These are phyloP conservation scores for Talaromyces borbonicus DNA, from an alignment of 495 filamentous ascomycete species.

Conservation along the genomic window DNA sequence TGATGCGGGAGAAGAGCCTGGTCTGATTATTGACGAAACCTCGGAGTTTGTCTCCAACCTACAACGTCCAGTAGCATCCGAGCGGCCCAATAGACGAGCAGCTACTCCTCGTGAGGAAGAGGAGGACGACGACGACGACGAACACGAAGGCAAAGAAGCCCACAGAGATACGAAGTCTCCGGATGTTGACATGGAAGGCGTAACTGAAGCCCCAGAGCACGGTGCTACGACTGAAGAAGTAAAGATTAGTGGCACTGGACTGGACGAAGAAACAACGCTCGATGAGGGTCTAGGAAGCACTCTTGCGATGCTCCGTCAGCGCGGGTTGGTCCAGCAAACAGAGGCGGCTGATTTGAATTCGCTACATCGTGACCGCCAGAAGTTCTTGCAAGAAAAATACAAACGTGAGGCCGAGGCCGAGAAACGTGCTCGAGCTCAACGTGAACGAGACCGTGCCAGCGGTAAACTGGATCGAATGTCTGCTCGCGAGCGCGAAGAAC, in stretches of 20 bases:
- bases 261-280: conserved; percentile 76
- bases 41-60: conserved; percentile 88
- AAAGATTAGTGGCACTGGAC: conserved; percentile 54
- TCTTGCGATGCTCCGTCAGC: conserved; percentile 68
- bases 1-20: conserved; percentile 49
- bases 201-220: conserved; percentile 46
- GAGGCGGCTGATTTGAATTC: conserved; percentile 54
- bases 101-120: conserved; percentile 25
- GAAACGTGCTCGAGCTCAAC: conserved; percentile 65
- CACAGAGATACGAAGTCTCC: no score
- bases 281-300: conserved; percentile 72
- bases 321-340: conserved; percentile 62
- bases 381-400: conserved; percentile 73
- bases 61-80: conserved; percentile 56
- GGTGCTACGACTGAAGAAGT: conserved; percentile 35
- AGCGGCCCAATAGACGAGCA: conserved; percentile 40
- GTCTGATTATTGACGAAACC: conserved; percentile 87
- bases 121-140: conserved; percentile 9
- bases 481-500: conserved; percentile 81
- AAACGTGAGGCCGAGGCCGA: conserved; percentile 67
- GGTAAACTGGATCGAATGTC: conserved; percentile 82
- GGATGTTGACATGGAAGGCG: conserved; percentile 53
- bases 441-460: conserved; percentile 74
- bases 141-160: no score
- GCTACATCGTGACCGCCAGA: conserved; percentile 60